Evolutionary conservation across 1,284 basidiomycete genomes (phyloP).

Genomic region (Pseudozyma tsukubaensis): DNA sequence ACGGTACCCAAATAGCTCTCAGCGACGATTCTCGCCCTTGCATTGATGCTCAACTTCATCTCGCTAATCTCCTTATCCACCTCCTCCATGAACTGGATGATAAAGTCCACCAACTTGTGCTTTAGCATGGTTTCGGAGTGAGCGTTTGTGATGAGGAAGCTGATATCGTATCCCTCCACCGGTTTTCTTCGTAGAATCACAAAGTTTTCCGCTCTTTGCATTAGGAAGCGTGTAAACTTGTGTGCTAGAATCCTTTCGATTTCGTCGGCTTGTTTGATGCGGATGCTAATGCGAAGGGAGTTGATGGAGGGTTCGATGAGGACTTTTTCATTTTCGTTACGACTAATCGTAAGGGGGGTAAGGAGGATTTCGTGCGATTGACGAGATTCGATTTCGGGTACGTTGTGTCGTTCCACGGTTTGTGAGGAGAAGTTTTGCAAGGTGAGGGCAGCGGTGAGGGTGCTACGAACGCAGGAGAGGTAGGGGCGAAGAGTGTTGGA

Average conservation of each 20-base stretch:
- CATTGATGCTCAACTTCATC: constrained; percentile 82
- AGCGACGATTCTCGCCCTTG: constrained; percentile 94
- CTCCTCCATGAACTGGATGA: constrained; percentile 99
- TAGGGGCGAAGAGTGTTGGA: constrained; percentile 87
- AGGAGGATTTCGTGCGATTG: constrained; percentile 79
- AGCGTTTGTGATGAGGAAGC: constrained; percentile 96
- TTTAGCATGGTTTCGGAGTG: constrained; percentile 98
- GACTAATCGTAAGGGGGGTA: constrained; percentile 89
- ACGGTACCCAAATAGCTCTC: constrained; percentile 72
- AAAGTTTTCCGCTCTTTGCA: constrained; percentile 97
- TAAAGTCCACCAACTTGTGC: constrained; percentile 99
- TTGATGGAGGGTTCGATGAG: constrained; percentile 97
- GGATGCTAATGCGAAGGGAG: constrained; percentile 93
- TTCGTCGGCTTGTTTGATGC: constrained; percentile 99
- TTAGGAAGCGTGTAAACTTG: constrained; percentile 99
- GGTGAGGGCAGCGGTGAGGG: constrained; percentile 95
- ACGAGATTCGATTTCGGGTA: constrained; percentile 74
- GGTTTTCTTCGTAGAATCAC: constrained; percentile 94
- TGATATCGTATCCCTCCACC: constrained; percentile 89
- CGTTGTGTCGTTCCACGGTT: constrained; percentile 73
- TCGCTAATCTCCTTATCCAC: constrained; percentile 90
- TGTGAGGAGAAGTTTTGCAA: constrained; percentile 98
- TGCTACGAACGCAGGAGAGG: constrained; percentile 92
- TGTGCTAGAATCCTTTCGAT: constrained; percentile 96
- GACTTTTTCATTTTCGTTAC: constrained; percentile 96